Percentiles rank a stretch among this genome's conserved stretches.
Conservation (phyloP, 1,139 yeast genomes). For the Eremothecium coryli region DNA sequence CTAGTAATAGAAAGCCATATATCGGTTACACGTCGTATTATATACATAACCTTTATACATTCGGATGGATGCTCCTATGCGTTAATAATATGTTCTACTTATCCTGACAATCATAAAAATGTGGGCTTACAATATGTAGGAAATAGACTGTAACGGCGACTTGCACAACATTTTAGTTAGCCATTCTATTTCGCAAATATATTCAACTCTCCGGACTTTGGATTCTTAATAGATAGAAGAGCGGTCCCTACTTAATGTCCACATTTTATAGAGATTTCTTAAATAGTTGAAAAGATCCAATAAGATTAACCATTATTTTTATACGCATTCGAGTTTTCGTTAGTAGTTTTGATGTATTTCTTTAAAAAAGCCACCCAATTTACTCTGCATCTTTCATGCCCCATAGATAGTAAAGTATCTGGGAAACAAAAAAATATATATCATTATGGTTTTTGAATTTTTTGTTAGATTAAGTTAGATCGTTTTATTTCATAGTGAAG, state of each 20-base stretch:
- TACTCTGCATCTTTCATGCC: too few relatives aligned
- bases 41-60: too few relatives aligned
- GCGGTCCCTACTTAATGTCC: slow-evolving; percentile 1
- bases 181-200: slow-evolving; percentile 3
- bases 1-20: too few relatives aligned
- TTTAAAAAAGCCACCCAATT: slow-evolving; percentile 1
- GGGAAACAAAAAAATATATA: background rate
- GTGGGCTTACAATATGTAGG: too few relatives aligned
- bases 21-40: too few relatives aligned
- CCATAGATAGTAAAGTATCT: background rate
- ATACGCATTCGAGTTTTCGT: background rate
- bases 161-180: slow-evolving; percentile 4
- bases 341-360: background rate
- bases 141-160: too few relatives aligned
- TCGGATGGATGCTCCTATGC: too few relatives aligned
- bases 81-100: background rate
- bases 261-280: slow-evolving; percentile 1
- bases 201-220: background rate
- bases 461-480: background rate
- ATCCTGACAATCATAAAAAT: background rate
- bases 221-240: background rate
- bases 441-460: background rate
- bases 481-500: background rate
- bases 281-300: background rate
- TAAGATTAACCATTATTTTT: background rate